Evolutionary conservation across 768 basidiomycete species (phyloP), one percentile per base, ranked within the genome.

Genomic region (Pisolithus sp.): DNA sequence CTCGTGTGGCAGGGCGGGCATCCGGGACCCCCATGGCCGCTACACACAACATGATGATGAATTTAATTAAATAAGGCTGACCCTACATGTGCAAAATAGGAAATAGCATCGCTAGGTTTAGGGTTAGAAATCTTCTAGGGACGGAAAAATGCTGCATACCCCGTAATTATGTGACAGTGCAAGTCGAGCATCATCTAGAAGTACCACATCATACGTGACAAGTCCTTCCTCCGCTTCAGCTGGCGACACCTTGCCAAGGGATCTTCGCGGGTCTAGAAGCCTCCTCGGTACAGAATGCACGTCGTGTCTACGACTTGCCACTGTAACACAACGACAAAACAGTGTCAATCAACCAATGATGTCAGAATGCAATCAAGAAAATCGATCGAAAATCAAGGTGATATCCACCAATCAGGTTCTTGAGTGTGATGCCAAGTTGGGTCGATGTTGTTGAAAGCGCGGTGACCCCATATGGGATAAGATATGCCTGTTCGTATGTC

Each of bases 151-250:
- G n/a, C n/a, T 26, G 26, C 72, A 26, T 46, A 82, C 83, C 62
- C 76, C 67, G 60, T 81, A 78, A 31, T 68, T 59, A 59, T 84
- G 83, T 17, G 82, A 83, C 20, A 86, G 61, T 13, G 79, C 69
- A 31, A 76, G 71, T 26, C 73, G 73, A 0, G 76, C 76, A 53
- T 97, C 91, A 51, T 87, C 77, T 0, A 80, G 79, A 4, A 96
- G 54, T 1, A 93, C 60, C 0, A 91, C 81, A 4, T 96, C 93
- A 64, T 95, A 97, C 40, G 86, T 81, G 34, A 91, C 68, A 3
- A 98, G 77, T 71, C 82, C 80, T 65, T 96, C 95, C 59, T 96
- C 94, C 57, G 78, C 74, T 57, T 98, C 92, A 57, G 82, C 77
- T 2, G 75, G 71, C 2, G 89, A 89, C 0, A 83, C 80, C 65